Evolutionary conservation across 1,139 yeast species (phyloP), one percentile per base, ranked within the genome.

Genomic region (Geotrichum klebahnii): DNA sequence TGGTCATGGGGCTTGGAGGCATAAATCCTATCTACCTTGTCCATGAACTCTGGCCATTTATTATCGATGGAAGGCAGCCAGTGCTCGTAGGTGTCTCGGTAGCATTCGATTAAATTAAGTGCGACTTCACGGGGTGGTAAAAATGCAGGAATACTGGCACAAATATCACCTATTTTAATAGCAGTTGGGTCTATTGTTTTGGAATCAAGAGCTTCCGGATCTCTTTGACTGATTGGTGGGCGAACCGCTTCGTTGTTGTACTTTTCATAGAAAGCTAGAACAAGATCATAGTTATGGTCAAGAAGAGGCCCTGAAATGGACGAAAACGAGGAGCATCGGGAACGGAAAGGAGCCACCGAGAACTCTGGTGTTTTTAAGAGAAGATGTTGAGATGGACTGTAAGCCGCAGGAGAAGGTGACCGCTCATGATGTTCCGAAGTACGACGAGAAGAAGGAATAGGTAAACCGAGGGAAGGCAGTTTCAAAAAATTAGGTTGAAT

Each of bases 1-100:
- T 36, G 37, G 36, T 37, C 54, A 19, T 39, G 23, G n/a, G 24
- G 46, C 43, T 37, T 52, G n/a, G n/a, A n/a, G n/a, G 9, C n/a
- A 38, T 57, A 58, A 17, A 57, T 52, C 14, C 17, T 23, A 6
- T 53, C 61, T 24, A 52, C 40, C 34, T 49, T 48, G n/a, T 43
- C 43, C 14, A 51, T 42, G 40, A 59, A 57, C 19, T 53, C 52
- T 6, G 49, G 51, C 65, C 65, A 61, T 44, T 59, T 60, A 5
- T 57, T 50, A 16, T n/a, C n/a, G n/a, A 59, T 38, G 1, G 66
- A 65, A 39, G 58, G 50, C 35, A 48, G 33, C 65, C 64, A 61
- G 32, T 52, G 53, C 44, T 62, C 62, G 53, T 58, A 54, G 14
- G 58, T 50, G 28, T 51, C 49, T 47, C 48, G 49, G 44, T 55